Base-by-base conservation (phyloP, 208 protist species). In the Acanthamoeba polyphaga region DNA sequence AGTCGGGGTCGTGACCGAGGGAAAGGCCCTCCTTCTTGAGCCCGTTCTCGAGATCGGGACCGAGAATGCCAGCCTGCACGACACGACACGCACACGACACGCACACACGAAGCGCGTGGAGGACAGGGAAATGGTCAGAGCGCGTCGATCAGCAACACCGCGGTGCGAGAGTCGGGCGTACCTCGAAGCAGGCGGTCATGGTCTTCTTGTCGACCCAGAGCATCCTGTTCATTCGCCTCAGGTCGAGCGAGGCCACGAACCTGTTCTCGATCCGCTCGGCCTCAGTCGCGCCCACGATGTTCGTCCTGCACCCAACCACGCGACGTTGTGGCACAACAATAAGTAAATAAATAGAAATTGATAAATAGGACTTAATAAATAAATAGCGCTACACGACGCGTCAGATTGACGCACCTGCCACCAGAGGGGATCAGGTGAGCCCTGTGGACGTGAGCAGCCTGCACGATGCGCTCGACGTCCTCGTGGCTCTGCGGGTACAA, bases 1-100 rank as follows among this genome's bases (percentile, higher is more conserved):
- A 96, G 60, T 96, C 95, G 58, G 95, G 95, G n/a, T 96, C 95
- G 53, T 96, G 95, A 58, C 95, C 95, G 19, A 96, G 34, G 8
- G 82, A 89, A 9, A 89, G 51, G 82, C 80, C 82, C 82, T 89
- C 82, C 82, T 64, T 89, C 82, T 89, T 55, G 29, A 89, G 82
- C 7, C 82, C 24, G 49, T 89, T 64, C 82, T 89, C 82, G n/a
- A 89, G 46, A n/a, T 89, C 82, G 27, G 82, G 82, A 27, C 82
- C 82, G 29, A 89, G 55, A 24, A 89, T 62, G 43, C 82, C 82
- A 15, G 38, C 72, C 72, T 80, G 34, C 15, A 51, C 72, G 8
- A 49, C 55, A 62, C 55, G 19, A 24, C 19, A 19, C 53, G 53
- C 55, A 62, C 55, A 24, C 64, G 64, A 32, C 64, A 7, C 62